A percentile compares a stretch with the other conserved stretches of the same genome.
Conservation (phyloP, 306 rosid genomes). For the Echinosophora koreensis region DNA sequence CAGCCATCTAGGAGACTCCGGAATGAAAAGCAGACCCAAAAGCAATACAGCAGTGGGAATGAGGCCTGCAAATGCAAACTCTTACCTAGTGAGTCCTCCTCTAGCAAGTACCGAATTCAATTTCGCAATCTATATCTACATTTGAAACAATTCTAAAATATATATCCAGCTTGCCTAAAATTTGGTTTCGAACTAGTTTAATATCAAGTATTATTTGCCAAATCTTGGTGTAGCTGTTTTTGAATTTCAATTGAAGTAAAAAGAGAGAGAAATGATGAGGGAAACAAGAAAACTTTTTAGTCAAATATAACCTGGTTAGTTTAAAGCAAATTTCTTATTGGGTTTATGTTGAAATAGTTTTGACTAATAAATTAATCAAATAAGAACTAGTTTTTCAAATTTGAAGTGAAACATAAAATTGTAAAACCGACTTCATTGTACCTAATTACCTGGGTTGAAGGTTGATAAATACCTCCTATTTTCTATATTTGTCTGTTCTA, state of each 20-base stretch:
- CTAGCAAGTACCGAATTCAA: not conserved
- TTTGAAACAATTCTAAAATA: too few relatives aligned
- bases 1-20: conserved; percentile 99
- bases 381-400: not conserved
- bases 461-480: not conserved
- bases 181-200: too few relatives aligned
- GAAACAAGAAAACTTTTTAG: too few relatives aligned
- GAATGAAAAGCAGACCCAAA: conserved; percentile 86
- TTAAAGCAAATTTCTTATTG: not conserved
- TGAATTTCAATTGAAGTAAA: too few relatives aligned
- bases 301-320: not conserved
- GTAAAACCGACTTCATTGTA: not conserved
- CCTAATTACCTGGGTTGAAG: not conserved
- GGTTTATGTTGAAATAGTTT: not conserved
- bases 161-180: too few relatives aligned
- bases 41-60: conserved; percentile 75
- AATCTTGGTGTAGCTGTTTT: too few relatives aligned
- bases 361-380: not conserved
- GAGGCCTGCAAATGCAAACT: conserved; percentile 75
- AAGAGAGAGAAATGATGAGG: not conserved
- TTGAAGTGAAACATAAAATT: not conserved
- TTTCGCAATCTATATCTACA: not conserved
- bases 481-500: not conserved
- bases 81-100: conserved; percentile 42
- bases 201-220: too few relatives aligned